A percentile compares a stretch with the other conserved stretches of the same genome.
These are phyloP conservation scores for Hortiboletus campestris DNA, from an alignment of 768 basidiomycete species.

Conservation along the genomic window DNA sequence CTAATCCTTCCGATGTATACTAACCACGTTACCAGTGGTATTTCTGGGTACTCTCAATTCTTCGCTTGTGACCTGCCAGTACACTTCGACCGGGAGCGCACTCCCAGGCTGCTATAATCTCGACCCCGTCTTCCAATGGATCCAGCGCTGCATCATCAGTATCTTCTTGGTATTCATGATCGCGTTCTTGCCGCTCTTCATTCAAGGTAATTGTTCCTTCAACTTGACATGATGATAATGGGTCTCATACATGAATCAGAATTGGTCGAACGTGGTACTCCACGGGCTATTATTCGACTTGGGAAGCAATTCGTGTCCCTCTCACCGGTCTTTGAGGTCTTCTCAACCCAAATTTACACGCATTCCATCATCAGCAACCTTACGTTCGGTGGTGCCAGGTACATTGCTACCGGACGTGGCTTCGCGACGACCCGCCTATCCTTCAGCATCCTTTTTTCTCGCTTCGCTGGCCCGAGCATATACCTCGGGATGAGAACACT, in stretches of 20 bases:
- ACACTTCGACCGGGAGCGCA: conserved; percentile 68
- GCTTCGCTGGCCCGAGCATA: conserved; percentile 97
- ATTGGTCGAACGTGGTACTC: conserved; percentile 92
- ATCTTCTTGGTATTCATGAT: conserved; percentile 99
- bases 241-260: conserved; percentile 46
- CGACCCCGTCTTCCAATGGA: conserved; percentile 92
- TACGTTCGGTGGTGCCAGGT: conserved; percentile 96
- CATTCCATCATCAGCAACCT: conserved; percentile 97
- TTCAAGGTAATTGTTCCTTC: conserved; percentile 66
- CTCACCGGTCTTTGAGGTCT: conserved; percentile 96
- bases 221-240: conserved; percentile 14
- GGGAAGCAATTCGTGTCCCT: conserved; percentile 92
- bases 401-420: conserved; percentile 98
- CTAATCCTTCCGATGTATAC: conserved; percentile 1
- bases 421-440: conserved; percentile 95
- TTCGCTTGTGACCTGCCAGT: conserved; percentile 75
- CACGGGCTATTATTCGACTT: conserved; percentile 86
- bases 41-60: conserved; percentile 93
- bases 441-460: conserved; percentile 94
- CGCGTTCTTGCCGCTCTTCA: conserved; percentile 89
- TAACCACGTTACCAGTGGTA: conserved; percentile 59
- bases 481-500: conserved; percentile 95
- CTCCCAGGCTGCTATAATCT: conserved; percentile 94
- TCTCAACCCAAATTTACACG: conserved; percentile 97
- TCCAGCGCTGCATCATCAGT: conserved; percentile 92